Conservation (phyloP, 208 protist genomes). For the Acanthamoeba royreba region DNA sequence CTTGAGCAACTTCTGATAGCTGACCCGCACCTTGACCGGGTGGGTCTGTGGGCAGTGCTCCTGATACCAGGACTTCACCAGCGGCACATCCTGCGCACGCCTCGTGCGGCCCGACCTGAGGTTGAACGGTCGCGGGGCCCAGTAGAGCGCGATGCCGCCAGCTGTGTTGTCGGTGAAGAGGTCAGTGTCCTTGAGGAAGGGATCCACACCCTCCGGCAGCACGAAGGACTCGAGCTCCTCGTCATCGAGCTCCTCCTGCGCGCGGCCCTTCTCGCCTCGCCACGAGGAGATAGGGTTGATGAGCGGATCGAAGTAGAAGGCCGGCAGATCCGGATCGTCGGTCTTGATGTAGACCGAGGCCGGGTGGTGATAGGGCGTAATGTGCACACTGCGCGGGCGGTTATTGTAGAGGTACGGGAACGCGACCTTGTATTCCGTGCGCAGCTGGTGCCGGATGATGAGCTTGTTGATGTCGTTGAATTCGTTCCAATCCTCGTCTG, state of each 20-base stretch:
- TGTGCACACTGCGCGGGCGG: constrained; percentile 90
- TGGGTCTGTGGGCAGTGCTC: constrained; percentile 80
- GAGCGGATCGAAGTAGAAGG: constrained; percentile 98
- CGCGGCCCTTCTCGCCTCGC: background rate
- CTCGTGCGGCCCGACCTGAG: constrained; percentile 91
- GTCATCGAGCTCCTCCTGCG: background rate
- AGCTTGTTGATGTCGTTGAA: constrained; percentile 99
- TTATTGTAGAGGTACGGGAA: constrained; percentile 99
- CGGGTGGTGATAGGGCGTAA: constrained; percentile 93
- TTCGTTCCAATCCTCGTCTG: constrained; percentile 99
- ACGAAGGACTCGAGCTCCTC: constrained; percentile 79
- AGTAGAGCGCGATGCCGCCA: constrained; percentile 94
- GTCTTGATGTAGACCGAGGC: constrained; percentile 87
- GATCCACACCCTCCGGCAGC: constrained; percentile 78
- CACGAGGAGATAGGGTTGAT: constrained; percentile 95
- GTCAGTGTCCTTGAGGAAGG: constrained; percentile 80
- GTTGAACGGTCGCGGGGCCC: constrained; percentile 97
- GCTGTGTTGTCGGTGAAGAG: constrained; percentile 93
- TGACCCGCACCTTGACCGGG: constrained; percentile 95
- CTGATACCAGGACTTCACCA: constrained; percentile 98
- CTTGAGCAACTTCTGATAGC: constrained; percentile 99
- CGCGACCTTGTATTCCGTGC: constrained; percentile 99
- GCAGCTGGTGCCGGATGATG: constrained; percentile 98
- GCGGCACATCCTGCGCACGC: constrained; percentile 95
- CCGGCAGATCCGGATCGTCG: constrained; percentile 95